Base-by-base conservation (phyloP, 805 yeast genomes). In the Teunomyces kruisii region DNA sequence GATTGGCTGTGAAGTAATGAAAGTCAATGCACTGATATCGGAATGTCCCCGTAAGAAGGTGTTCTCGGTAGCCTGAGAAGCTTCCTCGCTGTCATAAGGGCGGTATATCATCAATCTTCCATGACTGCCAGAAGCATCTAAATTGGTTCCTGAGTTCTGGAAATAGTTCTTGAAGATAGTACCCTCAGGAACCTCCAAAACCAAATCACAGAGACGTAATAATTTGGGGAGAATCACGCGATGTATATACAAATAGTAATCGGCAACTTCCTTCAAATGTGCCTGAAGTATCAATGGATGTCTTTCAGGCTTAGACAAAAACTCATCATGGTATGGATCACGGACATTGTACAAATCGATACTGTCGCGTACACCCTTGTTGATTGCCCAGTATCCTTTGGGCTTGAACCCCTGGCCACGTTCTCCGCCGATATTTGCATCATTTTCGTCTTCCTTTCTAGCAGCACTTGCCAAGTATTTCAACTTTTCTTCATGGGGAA, bases 351-450 rank as follows among this genome's bases (percentile, higher is more conserved):
- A 75, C 47, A 70, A 72, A 37, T 63, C 74, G 42, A 76, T 74
- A 29, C 69, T 64, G 49, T 76, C 80, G 12, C 69, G 55, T 6
- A 68, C 67, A 1, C 72, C 72, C 47, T 73, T 67, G 14, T 70
- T 65, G 59, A 74, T 70, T 3, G 66, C 60, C 81, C 80, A 76
- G 50, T 74, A 74, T 16, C 76, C 75, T 33, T 61, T 62, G 2
- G 80, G 80, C 50, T 76, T 76, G 57, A 60, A 76, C 0, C 80
- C 80, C 30, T 59, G 58, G 6, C 78, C 79, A 15, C 78, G 58
- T 48, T 75, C 76, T 6, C 75, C 76, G 0, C 81, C 80, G 9
- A 67, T 49, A 6, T 15, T 32, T 10, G 44, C 14, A 4, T 46
- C 26, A 33, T 48, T 48, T 16, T 48, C 51, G 37, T 38, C 39